Percentiles rank a stretch among this genome's conserved stretches.
Evolutionary conservation across 2,329 filamentous ascomycete species (phyloP).

Genomic region (Pseudogymnoascus verrucosus): DNA sequence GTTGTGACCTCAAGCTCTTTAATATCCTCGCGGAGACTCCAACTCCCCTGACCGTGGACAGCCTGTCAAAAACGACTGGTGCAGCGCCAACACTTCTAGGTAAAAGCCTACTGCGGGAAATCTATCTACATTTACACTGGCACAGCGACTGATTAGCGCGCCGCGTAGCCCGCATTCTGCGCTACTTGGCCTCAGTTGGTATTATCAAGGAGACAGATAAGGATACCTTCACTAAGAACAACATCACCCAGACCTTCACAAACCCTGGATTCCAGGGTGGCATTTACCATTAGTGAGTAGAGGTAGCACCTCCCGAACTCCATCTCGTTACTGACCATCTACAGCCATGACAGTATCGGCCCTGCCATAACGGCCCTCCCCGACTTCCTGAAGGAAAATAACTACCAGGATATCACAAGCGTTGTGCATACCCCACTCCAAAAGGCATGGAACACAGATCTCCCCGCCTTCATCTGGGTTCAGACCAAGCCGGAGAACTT

Average conservation of each 20-base stretch:
- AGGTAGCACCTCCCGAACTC: too few relatives aligned
- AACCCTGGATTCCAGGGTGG: constrained; percentile 23
- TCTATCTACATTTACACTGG: too few relatives aligned
- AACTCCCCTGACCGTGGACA: constrained; percentile 13
- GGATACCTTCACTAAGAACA: constrained; percentile 26
- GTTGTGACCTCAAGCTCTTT: constrained; percentile 18
- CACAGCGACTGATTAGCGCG: too few relatives aligned
- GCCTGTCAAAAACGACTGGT: constrained; percentile 20
- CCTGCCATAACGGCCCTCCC: constrained; percentile 24
- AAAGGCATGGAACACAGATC: neutral
- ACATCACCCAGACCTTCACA: constrained; percentile 24
- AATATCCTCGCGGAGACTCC: constrained; percentile 14
- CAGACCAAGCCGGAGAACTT: constrained; percentile 4
- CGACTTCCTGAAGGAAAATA: constrained; percentile 24
- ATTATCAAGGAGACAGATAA: constrained; percentile 24
- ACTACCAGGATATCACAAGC: constrained; percentile 6
- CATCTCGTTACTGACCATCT: neutral
- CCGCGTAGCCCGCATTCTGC: constrained; percentile 23
- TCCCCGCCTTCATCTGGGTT: neutral
- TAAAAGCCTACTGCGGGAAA: too few relatives aligned
- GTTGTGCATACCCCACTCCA: too few relatives aligned
- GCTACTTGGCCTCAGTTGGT: constrained; percentile 27
- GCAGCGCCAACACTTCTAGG: constrained; percentile 24
- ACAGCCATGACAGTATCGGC: constrained; percentile 20
- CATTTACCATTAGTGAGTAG: constrained; percentile 19